Evolutionary conservation across 805 yeast species (phyloP).

Genomic region (Yarrowia osloensis): DNA sequence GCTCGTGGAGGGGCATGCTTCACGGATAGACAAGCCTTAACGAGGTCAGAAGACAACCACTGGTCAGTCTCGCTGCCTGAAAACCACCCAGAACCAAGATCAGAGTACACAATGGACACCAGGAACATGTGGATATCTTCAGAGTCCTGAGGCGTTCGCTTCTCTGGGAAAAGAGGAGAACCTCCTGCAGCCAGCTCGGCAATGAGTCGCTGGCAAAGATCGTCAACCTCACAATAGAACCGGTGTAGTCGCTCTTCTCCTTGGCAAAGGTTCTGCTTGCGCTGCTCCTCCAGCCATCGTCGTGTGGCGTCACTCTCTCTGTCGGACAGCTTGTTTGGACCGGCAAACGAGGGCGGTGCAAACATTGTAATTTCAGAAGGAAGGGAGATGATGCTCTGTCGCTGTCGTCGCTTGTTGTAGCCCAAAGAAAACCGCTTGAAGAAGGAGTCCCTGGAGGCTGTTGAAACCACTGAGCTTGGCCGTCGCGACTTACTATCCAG

Average conservation of each 20-base stretch:
- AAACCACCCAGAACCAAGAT: constrained; percentile 35
- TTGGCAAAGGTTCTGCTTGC: constrained; percentile 42
- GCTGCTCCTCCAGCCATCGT: constrained; percentile 40
- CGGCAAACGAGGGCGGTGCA: constrained; percentile 39
- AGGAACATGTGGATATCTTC: constrained; percentile 36
- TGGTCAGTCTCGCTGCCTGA: constrained; percentile 31
- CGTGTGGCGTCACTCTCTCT: constrained; percentile 42
- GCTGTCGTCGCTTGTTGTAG: constrained; percentile 35
- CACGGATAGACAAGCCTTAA: constrained; percentile 19
- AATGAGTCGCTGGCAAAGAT: constrained; percentile 38
- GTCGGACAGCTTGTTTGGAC: constrained; percentile 42
- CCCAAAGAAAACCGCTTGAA: constrained; percentile 34
- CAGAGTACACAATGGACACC: constrained; percentile 35
- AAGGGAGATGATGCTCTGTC: constrained; percentile 38
- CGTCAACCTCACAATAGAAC: constrained; percentile 42
- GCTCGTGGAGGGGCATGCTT: constrained; percentile 16
- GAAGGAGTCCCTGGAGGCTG: constrained; percentile 35
- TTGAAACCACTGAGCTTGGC: constrained; percentile 32
- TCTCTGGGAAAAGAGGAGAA: constrained; percentile 20
- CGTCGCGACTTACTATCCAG: not conserved
- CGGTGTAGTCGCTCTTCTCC: constrained; percentile 45
- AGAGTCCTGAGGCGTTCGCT: constrained; percentile 29
- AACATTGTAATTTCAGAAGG: constrained; percentile 39
- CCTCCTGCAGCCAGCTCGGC: constrained; percentile 39
- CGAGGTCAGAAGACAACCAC: constrained; percentile 10